Conservation (phyloP, 1,139 yeast genomes). For the Suhomyces bokatorum region DNA sequence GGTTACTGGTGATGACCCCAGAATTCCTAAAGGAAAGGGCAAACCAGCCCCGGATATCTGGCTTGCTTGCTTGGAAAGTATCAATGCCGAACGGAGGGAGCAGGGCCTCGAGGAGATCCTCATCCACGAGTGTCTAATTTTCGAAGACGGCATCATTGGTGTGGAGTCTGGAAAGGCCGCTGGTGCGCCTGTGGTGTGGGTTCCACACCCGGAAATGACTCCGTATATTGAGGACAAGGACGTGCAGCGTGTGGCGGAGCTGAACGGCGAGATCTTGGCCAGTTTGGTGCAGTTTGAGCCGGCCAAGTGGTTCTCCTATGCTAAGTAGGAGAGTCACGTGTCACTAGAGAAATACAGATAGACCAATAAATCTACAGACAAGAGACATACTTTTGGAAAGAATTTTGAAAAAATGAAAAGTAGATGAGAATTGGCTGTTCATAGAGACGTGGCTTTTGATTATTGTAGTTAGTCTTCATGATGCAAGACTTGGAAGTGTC, state of each 20-base stretch:
- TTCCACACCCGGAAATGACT: conserved; percentile 77
- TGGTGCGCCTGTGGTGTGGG: conserved; percentile 88
- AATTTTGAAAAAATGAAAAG: too few species aligned
- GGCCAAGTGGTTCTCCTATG: conserved; percentile 32
- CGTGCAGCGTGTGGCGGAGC: conserved; percentile 31
- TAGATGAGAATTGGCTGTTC: too few species aligned
- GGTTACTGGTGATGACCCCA: conserved; percentile 84
- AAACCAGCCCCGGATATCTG: conserved; percentile 94
- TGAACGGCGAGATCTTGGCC: conserved; percentile 53
- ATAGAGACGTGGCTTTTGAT: too few species aligned
- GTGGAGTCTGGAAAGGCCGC: conserved; percentile 79
- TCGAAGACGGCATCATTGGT: conserved; percentile 95
- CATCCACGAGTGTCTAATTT: conserved; percentile 80
- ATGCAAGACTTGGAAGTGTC: too few species aligned
- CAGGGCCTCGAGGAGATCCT: conserved; percentile 46
- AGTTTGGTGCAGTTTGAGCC: conserved; percentile 58
- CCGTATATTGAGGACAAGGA: conserved; percentile 44
- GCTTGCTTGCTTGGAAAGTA: conserved; percentile 70
- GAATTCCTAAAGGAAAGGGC: conserved; percentile 82
- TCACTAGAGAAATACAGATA: too few species aligned
- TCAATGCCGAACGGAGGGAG: conserved; percentile 51
- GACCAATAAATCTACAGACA: too few species aligned
- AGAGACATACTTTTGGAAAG: too few species aligned
- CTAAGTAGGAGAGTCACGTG: too few species aligned
- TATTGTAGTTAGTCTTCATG: too few species aligned